A percentile compares a stretch with the other conserved stretches of the same genome.
Conservation (phyloP, 306 rosid species). For the Ormosia emarginata region DNA sequence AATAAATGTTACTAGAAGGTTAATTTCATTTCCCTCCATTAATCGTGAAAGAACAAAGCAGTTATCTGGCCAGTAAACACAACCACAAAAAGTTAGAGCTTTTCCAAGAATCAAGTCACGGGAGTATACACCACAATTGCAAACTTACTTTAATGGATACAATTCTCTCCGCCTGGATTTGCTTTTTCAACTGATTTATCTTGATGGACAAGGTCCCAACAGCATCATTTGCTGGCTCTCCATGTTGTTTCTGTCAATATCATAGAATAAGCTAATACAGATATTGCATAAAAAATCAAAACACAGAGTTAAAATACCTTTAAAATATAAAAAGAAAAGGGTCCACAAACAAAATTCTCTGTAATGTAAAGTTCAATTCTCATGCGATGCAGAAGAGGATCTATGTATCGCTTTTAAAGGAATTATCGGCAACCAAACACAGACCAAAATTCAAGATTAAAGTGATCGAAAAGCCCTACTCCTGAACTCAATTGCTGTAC, state of each 20-base stretch:
- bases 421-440: neutral
- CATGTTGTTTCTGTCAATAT: constrained; percentile 38
- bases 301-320: neutral
- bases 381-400: neutral
- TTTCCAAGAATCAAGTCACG: neutral
- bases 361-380: constrained; percentile 26
- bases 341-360: neutral
- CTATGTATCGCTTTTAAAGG: neutral
- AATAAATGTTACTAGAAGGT: neutral
- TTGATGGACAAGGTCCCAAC: constrained; percentile 48
- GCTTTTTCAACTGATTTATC: constrained; percentile 67
- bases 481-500: neutral
- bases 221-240: constrained; percentile 42
- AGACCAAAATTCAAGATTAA: neutral
- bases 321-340: neutral
- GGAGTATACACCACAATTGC: neutral
- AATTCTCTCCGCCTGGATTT: constrained; percentile 77
- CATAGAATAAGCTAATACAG: neutral
- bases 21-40: neutral
- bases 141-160: constrained; percentile 49
- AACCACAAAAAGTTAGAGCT: neutral
- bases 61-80: neutral
- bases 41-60: neutral
- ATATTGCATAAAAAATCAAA: neutral
- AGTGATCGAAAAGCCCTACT: constrained; percentile 21